phyloP scores from a whole-genome alignment of 1,284 basidiomycete species.

The Xerocomus nothofagi region DNA sequence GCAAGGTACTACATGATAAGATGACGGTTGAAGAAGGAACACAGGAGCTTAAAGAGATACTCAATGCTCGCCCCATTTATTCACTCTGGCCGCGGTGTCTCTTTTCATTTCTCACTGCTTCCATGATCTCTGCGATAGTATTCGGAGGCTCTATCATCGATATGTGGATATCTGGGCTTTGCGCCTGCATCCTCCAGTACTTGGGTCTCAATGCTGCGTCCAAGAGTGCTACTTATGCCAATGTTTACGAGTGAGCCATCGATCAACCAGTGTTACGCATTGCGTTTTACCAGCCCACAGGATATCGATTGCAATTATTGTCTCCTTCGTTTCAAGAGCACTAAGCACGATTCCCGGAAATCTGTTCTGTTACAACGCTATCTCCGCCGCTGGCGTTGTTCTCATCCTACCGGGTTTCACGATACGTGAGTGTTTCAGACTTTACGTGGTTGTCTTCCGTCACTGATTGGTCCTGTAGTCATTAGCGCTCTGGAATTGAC shows the following conservation, averaged over 20 bases:
- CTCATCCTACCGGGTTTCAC: slow-evolving; percentile 80
- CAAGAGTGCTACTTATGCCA: slow-evolving; percentile 82
- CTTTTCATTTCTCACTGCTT: slow-evolving; percentile 72
- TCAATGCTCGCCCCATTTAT: slow-evolving; percentile 64
- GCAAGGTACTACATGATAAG: slow-evolving; percentile 75
- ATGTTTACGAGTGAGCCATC: slow-evolving; percentile 81
- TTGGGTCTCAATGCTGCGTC: slow-evolving; percentile 75
- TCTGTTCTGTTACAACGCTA: slow-evolving; percentile 80
- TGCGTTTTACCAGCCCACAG: slow-evolving; percentile 38
- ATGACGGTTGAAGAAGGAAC: slow-evolving; percentile 67
- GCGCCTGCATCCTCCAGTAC: slow-evolving; percentile 71
- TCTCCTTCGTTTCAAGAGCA: slow-evolving; percentile 77
- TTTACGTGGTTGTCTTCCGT: slow-evolving; percentile 7
- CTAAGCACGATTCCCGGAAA: slow-evolving; percentile 67
- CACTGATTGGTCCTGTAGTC: slow-evolving; percentile 48
- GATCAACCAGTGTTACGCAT: background rate
- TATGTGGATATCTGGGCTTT: slow-evolving; percentile 75
- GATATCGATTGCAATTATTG: slow-evolving; percentile 79
- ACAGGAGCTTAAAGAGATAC: slow-evolving; percentile 55
- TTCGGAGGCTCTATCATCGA: slow-evolving; percentile 84
- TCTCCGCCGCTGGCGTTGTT: slow-evolving; percentile 80
- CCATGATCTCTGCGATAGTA: slow-evolving; percentile 76
- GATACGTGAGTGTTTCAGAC: slow-evolving; percentile 51
- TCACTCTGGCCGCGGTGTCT: slow-evolving; percentile 61
- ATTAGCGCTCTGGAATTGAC: slow-evolving; percentile 82